These are phyloP conservation scores for cucumber (Cucumis sativus) DNA, from an alignment of 306 rosid species.

Conservation along the genomic window DNA sequence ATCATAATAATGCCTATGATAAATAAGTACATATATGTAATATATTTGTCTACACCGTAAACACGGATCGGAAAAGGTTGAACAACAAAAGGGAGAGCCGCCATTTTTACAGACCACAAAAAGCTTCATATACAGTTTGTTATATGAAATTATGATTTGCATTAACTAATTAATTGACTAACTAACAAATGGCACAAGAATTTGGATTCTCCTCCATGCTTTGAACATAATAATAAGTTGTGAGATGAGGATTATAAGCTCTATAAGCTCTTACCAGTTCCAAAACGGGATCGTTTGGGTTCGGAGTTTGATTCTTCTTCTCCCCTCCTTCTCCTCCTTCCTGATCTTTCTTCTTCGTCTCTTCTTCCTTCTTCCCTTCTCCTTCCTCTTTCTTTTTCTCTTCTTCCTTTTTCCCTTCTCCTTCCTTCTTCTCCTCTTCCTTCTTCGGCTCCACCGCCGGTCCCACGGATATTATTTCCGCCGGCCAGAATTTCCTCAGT, in stretches of 20 bases:
- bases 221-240: slow-evolving; percentile 55
- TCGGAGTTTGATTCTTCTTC: slow-evolving; percentile 6
- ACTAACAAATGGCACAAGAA: slow-evolving; percentile 50
- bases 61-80: too few species aligned
- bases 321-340: slow-evolving; percentile 29
- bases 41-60: too few species aligned
- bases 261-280: slow-evolving; percentile 57
- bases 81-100: too few species aligned
- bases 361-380: slow-evolving; percentile 22
- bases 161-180: too few species aligned
- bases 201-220: slow-evolving; percentile 95
- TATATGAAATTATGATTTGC: too few species aligned
- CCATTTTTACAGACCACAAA: too few species aligned
- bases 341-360: not conserved
- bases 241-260: slow-evolving; percentile 57
- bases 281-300: slow-evolving; percentile 34
- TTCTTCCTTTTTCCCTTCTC: slow-evolving; percentile 42
- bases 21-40: too few species aligned
- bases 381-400: slow-evolving; percentile 20
- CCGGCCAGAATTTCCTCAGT: slow-evolving; percentile 59
- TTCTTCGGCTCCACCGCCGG: slow-evolving; percentile 87
- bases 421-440: slow-evolving; percentile 68
- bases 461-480: slow-evolving; percentile 55
- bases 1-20: too few species aligned
- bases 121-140: too few species aligned